These are phyloP conservation scores for Taphrina flavorubra DNA, from an alignment of 1,139 yeast species.

Conservation along the genomic window DNA sequence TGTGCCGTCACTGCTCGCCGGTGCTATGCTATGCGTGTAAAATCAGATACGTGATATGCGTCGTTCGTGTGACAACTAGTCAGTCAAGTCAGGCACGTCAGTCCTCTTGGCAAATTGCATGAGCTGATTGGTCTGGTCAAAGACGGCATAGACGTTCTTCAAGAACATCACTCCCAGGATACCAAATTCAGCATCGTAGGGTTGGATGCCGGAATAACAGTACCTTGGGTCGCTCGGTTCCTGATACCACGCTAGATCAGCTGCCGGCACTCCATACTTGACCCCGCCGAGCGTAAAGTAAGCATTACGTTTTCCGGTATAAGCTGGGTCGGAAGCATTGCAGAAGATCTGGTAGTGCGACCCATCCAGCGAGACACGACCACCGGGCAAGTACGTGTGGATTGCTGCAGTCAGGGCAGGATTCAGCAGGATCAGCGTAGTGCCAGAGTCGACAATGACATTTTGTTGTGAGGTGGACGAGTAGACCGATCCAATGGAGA, in stretches of 20 bases:
- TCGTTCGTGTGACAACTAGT: constrained; percentile 3
- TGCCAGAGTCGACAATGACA: constrained; percentile 92
- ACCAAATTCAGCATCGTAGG: constrained; percentile 30
- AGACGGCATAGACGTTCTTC: constrained; percentile 71
- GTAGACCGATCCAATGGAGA: constrained; percentile 91
- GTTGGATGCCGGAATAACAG: constrained; percentile 37
- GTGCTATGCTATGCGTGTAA: background rate
- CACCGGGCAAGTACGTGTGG: constrained; percentile 36
- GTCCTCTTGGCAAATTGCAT: constrained; percentile 29
- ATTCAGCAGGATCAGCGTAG: constrained; percentile 67
- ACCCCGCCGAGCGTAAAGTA: constrained; percentile 32
- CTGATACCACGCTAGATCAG: constrained; percentile 41
- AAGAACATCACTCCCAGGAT: constrained; percentile 76
- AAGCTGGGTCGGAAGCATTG: constrained; percentile 22
- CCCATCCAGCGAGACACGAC: constrained; percentile 16
- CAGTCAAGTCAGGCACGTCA: constrained; percentile 40
- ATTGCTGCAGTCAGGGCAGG: constrained; percentile 18
- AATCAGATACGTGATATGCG: background rate
- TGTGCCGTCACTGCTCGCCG: constrained; percentile 5
- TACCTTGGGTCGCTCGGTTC: background rate
- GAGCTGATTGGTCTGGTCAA: constrained; percentile 53
- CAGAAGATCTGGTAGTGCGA: constrained; percentile 30
- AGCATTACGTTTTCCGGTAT: constrained; percentile 32
- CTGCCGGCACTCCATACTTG: constrained; percentile 38
- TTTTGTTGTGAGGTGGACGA: constrained; percentile 85